Percentiles rank a stretch among this genome's conserved stretches.
phyloP scores from a whole-genome alignment of 2,329 filamentous ascomycete genomes.

The Hymenoscyphus salicellus region DNA sequence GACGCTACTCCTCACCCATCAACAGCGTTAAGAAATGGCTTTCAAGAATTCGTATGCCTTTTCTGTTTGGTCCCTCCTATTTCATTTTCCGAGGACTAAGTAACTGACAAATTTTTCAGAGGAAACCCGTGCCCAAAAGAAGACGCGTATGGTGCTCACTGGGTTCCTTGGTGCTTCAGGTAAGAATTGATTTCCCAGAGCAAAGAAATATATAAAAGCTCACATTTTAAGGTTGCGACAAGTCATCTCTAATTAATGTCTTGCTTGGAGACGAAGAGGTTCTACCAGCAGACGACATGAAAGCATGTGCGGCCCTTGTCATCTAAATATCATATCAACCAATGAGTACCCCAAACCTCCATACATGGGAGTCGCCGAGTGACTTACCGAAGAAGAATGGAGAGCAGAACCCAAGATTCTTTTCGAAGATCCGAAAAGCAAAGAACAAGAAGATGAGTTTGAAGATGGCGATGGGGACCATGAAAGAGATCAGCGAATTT shows the following conservation, averaged over 20 bases:
- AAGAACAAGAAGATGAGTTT: conserved; percentile 2
- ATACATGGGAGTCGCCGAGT: conserved; percentile 11
- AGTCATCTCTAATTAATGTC: conserved; percentile 62
- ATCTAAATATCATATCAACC: conserved; percentile 25
- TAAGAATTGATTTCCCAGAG: background rate
- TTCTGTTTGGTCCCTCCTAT: background rate
- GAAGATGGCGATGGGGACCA: conserved; percentile 34
- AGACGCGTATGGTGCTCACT: conserved; percentile 14
- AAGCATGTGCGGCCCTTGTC: conserved; percentile 23
- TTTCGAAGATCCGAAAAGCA: conserved; percentile 14
- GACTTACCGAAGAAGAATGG: conserved; percentile 20
- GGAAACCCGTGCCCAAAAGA: conserved; percentile 10
- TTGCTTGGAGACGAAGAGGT: conserved; percentile 35
- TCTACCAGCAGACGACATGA: conserved; percentile 12
- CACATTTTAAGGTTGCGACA: conserved; percentile 46
- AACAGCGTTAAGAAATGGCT: background rate
- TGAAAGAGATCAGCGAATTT: conserved; percentile 32
- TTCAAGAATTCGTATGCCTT: background rate
- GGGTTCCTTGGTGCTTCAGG: conserved; percentile 56
- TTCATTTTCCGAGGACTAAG: background rate
- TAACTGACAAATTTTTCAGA: background rate
- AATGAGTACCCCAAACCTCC: conserved; percentile 1
- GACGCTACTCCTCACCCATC: background rate
- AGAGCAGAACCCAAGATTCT: conserved; percentile 17
- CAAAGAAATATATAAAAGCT: background rate